Base-by-base conservation (phyloP, 208 protist genomes). In the Crithidia thermophila region DNA sequence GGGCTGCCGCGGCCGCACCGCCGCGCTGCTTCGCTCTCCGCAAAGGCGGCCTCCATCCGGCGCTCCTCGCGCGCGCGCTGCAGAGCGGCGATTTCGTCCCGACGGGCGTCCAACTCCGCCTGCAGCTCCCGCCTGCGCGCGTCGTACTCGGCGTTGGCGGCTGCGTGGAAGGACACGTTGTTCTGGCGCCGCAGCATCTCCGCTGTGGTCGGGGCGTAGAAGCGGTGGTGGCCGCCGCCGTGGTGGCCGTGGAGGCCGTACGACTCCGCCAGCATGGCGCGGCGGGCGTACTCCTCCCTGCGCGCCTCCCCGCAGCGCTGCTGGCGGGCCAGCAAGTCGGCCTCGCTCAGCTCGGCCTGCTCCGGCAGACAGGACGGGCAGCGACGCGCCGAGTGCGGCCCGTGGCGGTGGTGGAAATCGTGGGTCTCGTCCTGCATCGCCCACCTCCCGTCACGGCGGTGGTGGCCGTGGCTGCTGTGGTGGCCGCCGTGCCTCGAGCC, bases 131-230 rank as follows among this genome's bases (percentile, higher is more conserved):
- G 77, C 23, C 85, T 65, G 5, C 90, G 90, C 9, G 59, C 43
- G 36, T 82, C 53, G 37, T 85, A 81, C 63, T 96, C 90, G 33
- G 61, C 51, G 31, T 83, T 63, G 0, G 82, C 58, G 23, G 77
- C 77, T 25, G 70, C 77, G 31, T 88, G 85, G 46, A 84, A 85
- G 16, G 79, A 40, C 27, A 63, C 71, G 39, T 82, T 81, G 33
- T 73, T 73, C 23, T 65, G 77, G 42, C 75, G 64, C 33, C 90
- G 87, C n/a, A 96, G 75, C 46, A 94, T 49, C 63, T 91, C 78
- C 0, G 87, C 71, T 6, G 81, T 90, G 70, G 87, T 96, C 30
- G 75, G 47, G 18, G 53, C 53, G 60, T 78, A 78, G 42, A 23
- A 59, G 14, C 23, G 34, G 39, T 50, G 23, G 51, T 50, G 43